Conservation (phyloP, 768 basidiomycete species). For the Lactarius pseudohatsudake region DNA sequence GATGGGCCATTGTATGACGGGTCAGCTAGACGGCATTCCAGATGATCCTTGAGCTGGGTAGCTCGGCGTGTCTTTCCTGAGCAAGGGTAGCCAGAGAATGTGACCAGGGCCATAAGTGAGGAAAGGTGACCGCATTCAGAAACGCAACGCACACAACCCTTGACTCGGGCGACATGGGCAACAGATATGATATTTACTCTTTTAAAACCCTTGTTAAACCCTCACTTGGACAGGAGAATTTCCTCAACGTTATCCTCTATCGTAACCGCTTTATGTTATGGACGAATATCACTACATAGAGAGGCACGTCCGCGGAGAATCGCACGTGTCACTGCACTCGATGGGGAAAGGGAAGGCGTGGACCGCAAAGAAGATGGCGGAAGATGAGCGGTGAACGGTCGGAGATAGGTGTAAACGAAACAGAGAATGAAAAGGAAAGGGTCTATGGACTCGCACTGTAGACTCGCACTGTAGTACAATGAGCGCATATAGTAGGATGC, state of each 20-base stretch:
- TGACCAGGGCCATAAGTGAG: conserved; percentile 83
- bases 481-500: too few relatives aligned
- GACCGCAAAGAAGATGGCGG: not conserved
- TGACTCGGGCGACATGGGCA: not conserved
- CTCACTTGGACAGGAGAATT: not conserved
- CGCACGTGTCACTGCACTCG: not conserved
- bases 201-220: not conserved
- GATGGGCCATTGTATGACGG: conserved; percentile 53
- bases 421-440: too few relatives aligned
- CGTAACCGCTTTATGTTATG: too few relatives aligned
- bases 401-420: not conserved
- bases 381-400: not conserved
- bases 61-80: conserved; percentile 85
- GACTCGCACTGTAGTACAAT: too few relatives aligned
- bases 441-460: too few relatives aligned
- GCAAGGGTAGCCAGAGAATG: conserved; percentile 83
- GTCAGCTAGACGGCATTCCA: conserved; percentile 53
- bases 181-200: not conserved
- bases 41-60: conserved; percentile 54
- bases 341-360: not conserved
- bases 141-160: not conserved
- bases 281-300: too few relatives aligned
- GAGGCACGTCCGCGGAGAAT: not conserved
- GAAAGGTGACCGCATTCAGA: not conserved
- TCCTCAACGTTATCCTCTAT: not conserved